Conservation (phyloP, 768 basidiomycete genomes). For the Mycena indigotica region DNA sequence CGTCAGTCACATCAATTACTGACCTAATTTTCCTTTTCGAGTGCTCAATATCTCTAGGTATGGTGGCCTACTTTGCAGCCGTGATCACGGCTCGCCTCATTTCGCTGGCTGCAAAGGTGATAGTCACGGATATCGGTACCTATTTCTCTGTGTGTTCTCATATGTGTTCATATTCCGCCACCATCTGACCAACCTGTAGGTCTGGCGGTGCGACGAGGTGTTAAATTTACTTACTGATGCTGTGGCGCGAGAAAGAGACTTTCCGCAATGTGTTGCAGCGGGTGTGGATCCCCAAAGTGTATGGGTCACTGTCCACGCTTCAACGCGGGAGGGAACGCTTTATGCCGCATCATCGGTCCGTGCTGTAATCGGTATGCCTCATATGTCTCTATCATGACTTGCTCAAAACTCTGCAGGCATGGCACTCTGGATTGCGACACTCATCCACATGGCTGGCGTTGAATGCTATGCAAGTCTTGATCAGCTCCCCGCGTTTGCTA, state of each 20-base stretch:
- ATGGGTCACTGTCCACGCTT: slow-evolving; percentile 26
- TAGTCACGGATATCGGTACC: slow-evolving; percentile 26
- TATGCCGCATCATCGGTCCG: slow-evolving; percentile 23
- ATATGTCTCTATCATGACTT: background rate
- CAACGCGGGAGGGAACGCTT: slow-evolving; percentile 16
- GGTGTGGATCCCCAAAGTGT: slow-evolving; percentile 15
- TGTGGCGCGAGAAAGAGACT: slow-evolving; percentile 4
- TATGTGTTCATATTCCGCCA: background rate
- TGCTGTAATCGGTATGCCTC: slow-evolving; percentile 20
- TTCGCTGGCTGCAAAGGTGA: slow-evolving; percentile 17
- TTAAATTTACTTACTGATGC: slow-evolving; percentile 19
- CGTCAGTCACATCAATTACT: slow-evolving; percentile 16
- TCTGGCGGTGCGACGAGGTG: slow-evolving; percentile 32
- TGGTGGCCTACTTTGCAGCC: slow-evolving; percentile 24
- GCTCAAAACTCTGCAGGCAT: slow-evolving; percentile 18
- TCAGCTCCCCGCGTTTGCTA: background rate
- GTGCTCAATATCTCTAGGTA: slow-evolving; percentile 11
- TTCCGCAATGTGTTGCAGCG: slow-evolving; percentile 24
- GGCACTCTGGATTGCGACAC: slow-evolving; percentile 29
- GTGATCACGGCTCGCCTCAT: slow-evolving; percentile 24
- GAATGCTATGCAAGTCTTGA: slow-evolving; percentile 26
- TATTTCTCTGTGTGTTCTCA: slow-evolving; percentile 25
- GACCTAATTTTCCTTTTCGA: background rate
- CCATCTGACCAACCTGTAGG: slow-evolving; percentile 6
- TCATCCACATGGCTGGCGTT: slow-evolving; percentile 26